Base-by-base conservation (phyloP, 2,329 filamentous ascomycete species). In the Aspergillus sp. region DNA sequence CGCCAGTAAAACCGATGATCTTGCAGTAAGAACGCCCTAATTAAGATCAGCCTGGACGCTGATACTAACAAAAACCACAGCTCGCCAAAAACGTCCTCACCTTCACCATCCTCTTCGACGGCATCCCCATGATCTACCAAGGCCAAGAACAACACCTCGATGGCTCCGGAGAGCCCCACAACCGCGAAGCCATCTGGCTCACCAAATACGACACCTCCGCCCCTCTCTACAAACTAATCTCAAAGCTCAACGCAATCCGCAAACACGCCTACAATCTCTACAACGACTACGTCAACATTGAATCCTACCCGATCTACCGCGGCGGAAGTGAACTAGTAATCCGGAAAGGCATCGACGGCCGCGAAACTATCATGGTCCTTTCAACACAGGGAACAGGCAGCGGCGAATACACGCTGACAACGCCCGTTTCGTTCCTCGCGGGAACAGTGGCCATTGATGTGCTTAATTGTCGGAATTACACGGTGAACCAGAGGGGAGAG, bases 121-220 rank as follows among this genome's bases (percentile, higher is more conserved):
- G 82, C 17, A 79, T 85, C 35, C 81, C 82, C 1, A 80, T 84
- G 47, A 72, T 85, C 30, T 86, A 85, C 64, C 76, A 83, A 54
- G 83, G 82, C 23, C 79, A 82, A 51, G 83, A 85, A 63, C 82
- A 85, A 57, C 79, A 77, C 50, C 81, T 75, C 60, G 61, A 69
- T 2, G 76, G 76, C 19, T 72, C 70, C 13, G 69, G 62, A 43
- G 63, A 61, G 41, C 78, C 78, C 7, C 66, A 73, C 0, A 73
- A 71, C 44, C 77, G 80, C 37, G 78, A 82, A 59, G 74, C 79
- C 20, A 65, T 81, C 41, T 83, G 80, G 80, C 65, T 71, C 22
- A 75, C 74, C 33, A 63, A 61, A 17, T 82, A 75, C 65, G 59
- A 72, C 47, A 72, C 65, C 12, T 47, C 57, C 5, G 54, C 67